A percentile compares a stretch with the other conserved stretches of the same genome.
These are phyloP conservation scores for Yarrowia hollandica DNA, from an alignment of 805 yeast genomes.

Conservation along the genomic window DNA sequence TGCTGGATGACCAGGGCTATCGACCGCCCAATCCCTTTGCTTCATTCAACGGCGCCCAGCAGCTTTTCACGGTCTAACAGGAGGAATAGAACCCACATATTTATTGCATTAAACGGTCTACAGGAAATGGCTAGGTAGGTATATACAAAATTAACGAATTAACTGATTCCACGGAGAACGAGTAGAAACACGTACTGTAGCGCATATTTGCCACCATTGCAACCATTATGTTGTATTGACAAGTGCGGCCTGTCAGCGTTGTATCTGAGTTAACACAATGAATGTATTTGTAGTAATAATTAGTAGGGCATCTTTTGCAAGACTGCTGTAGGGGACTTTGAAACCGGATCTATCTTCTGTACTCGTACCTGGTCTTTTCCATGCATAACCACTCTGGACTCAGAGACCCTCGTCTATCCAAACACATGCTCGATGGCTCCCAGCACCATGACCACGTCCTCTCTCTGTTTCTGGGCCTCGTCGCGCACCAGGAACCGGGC, in stretches of 20 bases:
- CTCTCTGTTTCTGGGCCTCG: constrained; percentile 21
- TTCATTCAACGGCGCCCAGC: constrained; percentile 6
- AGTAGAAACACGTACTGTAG: too few relatives aligned
- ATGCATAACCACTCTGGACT: background rate
- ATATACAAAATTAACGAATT: background rate
- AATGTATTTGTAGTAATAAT: background rate
- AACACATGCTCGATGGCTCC: background rate
- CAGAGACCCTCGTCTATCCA: background rate
- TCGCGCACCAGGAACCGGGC: constrained; percentile 19
- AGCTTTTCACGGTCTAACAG: constrained; percentile 4
- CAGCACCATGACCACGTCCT: constrained; percentile 10
- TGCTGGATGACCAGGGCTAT: constrained; percentile 23
- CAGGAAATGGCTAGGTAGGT: background rate
- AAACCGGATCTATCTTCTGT: too few relatives aligned
- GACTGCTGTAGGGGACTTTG: too few relatives aligned
- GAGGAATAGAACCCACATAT: background rate
- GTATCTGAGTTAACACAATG: too few relatives aligned
- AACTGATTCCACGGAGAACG: too few relatives aligned
- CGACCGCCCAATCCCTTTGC: constrained; percentile 24
- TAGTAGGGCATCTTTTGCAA: too few relatives aligned
- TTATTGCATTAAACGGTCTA: constrained; percentile 22
- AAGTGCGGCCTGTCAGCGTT: too few relatives aligned
- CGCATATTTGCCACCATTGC: too few relatives aligned
- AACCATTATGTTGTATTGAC: too few relatives aligned
- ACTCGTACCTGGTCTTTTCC: too few relatives aligned